A percentile compares a stretch with the other conserved stretches of the same genome.
Evolutionary conservation across 176 grass and related monocot genomes (phyloP).

Genomic region (Musa itinerans): DNA sequence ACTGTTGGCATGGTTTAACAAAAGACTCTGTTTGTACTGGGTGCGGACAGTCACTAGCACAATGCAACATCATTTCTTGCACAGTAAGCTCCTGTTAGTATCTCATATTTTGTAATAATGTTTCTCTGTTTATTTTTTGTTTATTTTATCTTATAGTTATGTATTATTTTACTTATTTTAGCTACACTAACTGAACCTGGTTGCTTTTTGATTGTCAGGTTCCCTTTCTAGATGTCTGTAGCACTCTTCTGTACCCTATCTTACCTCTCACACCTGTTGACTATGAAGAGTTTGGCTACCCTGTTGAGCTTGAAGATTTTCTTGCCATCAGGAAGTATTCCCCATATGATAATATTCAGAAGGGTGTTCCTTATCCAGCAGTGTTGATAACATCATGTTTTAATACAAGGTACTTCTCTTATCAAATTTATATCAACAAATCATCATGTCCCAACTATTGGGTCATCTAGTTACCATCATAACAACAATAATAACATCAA

Average conservation of each 20-base stretch:
- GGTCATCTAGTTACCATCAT: no score
- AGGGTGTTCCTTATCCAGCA: slow-evolving; percentile 75
- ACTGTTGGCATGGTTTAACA: no score
- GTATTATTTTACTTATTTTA: background rate
- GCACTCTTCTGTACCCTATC: slow-evolving; percentile 78
- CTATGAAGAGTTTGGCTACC: slow-evolving; percentile 95
- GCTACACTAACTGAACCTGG: background rate
- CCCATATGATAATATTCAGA: slow-evolving; percentile 91
- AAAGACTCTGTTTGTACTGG: background rate
- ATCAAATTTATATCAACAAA: background rate
- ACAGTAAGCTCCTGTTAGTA: background rate
- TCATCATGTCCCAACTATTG: no score
- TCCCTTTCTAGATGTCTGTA: slow-evolving; percentile 94
- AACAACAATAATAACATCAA: no score
- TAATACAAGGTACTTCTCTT: slow-evolving; percentile 47
- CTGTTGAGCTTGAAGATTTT: slow-evolving; percentile 78
- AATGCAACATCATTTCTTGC: background rate
- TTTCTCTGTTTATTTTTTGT: background rate
- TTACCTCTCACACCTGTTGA: slow-evolving; percentile 84
- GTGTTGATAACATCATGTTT: slow-evolving; percentile 91
- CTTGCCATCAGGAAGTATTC: slow-evolving; percentile 83
- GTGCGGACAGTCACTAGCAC: background rate
- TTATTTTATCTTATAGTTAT: background rate
- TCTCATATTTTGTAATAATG: background rate
- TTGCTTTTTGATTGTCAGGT: slow-evolving; percentile 39